Conservation (phyloP, 2,329 filamentous ascomycete species). For the Pseudocercospora musae region DNA sequence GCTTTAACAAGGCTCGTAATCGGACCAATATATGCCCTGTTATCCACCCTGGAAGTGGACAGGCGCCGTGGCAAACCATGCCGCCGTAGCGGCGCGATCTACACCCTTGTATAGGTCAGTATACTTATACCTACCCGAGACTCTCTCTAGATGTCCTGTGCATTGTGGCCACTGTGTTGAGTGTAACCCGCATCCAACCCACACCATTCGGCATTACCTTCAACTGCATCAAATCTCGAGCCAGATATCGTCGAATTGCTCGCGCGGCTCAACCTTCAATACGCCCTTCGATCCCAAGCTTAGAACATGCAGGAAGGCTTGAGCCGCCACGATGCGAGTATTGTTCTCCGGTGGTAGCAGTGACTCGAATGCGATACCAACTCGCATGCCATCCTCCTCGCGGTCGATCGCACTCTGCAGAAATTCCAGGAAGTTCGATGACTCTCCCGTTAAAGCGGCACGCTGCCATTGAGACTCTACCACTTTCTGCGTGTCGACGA, state of each 20-base stretch:
- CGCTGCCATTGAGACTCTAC: conserved; percentile 48
- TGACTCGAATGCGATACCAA: conserved; percentile 61
- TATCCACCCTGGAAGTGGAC: too few species aligned
- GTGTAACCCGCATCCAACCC: too few species aligned
- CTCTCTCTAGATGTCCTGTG: too few species aligned
- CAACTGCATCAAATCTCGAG: conserved; percentile 6
- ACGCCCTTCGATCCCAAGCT: conserved; percentile 54
- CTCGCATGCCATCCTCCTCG: background rate
- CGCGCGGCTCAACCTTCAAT: conserved; percentile 53
- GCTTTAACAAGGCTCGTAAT: too few species aligned
- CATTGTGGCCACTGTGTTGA: too few species aligned
- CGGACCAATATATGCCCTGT: too few species aligned
- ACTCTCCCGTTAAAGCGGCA: conserved; percentile 56
- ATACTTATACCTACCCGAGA: too few species aligned
- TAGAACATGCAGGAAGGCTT: conserved; percentile 73
- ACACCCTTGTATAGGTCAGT: too few species aligned
- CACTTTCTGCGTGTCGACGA: conserved; percentile 50
- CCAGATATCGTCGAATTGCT: conserved; percentile 38
- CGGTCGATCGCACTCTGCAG: conserved; percentile 46
- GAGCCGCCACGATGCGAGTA: conserved; percentile 61
- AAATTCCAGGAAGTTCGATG: conserved; percentile 61
- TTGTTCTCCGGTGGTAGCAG: conserved; percentile 61
- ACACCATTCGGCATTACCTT: too few species aligned
- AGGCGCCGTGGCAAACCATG: too few species aligned
- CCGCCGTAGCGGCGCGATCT: too few species aligned